A percentile compares a stretch with the other conserved stretches of the same genome.
Conservation (phyloP, 164 flowering plant genomes). For the Santalum album region DNA sequence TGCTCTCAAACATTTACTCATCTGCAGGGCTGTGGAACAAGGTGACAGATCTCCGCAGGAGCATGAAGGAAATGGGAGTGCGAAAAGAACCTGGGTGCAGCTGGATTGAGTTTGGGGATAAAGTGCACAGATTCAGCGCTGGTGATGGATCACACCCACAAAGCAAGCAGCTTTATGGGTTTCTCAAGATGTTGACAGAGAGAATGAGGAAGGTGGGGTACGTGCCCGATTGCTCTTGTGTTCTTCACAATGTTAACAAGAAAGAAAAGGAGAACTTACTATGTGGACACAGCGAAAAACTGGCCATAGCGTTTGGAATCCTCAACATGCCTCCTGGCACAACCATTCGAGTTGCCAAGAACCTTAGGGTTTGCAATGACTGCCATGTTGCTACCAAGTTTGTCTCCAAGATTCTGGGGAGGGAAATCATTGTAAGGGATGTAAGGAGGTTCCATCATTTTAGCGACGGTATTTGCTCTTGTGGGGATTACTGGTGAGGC, state of each 20-base stretch:
- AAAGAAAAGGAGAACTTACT: slow-evolving; percentile 67
- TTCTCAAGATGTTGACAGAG: slow-evolving; percentile 37
- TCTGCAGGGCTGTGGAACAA: slow-evolving; percentile 71
- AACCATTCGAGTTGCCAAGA: slow-evolving; percentile 69
- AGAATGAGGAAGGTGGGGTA: slow-evolving; percentile 66
- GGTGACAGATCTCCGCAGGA: slow-evolving; percentile 45
- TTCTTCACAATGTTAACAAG: slow-evolving; percentile 71
- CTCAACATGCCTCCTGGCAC: slow-evolving; percentile 68
- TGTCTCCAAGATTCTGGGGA: slow-evolving; percentile 52
- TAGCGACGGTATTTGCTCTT: slow-evolving; percentile 66
- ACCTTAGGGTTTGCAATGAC: slow-evolving; percentile 79
- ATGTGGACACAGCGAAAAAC: slow-evolving; percentile 77
- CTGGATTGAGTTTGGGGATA: slow-evolving; percentile 60
- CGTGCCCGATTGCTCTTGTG: slow-evolving; percentile 76
- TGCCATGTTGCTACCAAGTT: slow-evolving; percentile 67
- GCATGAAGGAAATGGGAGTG: slow-evolving; percentile 64
- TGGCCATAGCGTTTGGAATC: slow-evolving; percentile 80
- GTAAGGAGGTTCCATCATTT: slow-evolving; percentile 75
- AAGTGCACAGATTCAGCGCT: slow-evolving; percentile 62
- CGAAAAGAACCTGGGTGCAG: slow-evolving; percentile 84
- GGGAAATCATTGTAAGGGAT: slow-evolving; percentile 77
- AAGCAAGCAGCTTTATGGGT: slow-evolving; percentile 37
- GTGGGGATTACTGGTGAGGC: slow-evolving; percentile 77
- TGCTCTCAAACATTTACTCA: slow-evolving; percentile 71
- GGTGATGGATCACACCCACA: slow-evolving; percentile 66